Base-by-base conservation (phyloP, 805 yeast genomes). In the Candida loeiensis region DNA sequence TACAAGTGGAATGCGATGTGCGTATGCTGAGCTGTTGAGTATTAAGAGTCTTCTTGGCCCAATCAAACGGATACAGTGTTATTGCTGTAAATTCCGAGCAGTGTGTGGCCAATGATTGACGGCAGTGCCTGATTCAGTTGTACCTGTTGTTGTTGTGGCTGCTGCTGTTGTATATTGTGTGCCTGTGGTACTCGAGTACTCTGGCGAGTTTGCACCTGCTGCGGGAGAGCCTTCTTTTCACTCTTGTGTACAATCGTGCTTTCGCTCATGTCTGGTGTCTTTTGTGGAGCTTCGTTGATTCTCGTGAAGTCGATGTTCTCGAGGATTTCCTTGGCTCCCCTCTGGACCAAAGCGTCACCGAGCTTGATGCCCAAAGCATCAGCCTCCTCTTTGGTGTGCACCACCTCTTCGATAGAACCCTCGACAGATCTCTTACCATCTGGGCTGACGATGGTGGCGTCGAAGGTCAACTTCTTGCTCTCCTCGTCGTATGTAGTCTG, bases 241-340 rank as follows among this genome's bases (percentile, higher is more conserved):
- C 33, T 30, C 13, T 30, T 30, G n/a, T 6, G 4, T 11, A 30
- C 21, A 6, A 30, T 30, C 3, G 33, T 7, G 21, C 33, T 30
- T 3, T 16, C 33, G 13, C 33, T 30, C 13, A 30, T 14, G 19
- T 30, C 33, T 14, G 21, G 20, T 6, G 17, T 7, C 12, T 30
- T 30, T 17, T 16, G 21, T 13, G 62, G 58, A 16, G 30, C 33
- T 45, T 62, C 62, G 49, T 73, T 70, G 44, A 85, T 76, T 58
- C 76, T 79, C 40, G 79, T 81, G 50, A 80, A 79, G 55, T 88
- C 85, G 49, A 91, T 86, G 48, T 71, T 79, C 51, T 88, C 93
- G 49, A 91, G 73, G 36, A 91, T 91, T 40, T 66, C 68, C 59
- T 83, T 86, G 11, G 95, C 98, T 31, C 99, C 99, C 45, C 75